phyloP scores from a whole-genome alignment of 768 basidiomycete genomes.

The Pisolithus sp. region DNA sequence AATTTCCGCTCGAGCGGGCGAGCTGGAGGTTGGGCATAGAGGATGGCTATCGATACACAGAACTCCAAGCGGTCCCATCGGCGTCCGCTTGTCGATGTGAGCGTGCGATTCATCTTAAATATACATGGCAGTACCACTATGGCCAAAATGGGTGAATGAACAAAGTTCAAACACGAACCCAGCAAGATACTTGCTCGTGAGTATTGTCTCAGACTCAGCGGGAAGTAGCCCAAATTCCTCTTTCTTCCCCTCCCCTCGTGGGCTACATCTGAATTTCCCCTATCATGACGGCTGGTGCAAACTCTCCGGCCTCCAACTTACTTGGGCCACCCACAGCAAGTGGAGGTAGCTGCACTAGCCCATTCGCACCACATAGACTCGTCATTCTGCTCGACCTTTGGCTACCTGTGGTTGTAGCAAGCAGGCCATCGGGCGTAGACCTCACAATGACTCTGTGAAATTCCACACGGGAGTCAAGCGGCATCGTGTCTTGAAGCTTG shows the following conservation, averaged over 20 bases:
- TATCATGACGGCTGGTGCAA: conserved; percentile 56
- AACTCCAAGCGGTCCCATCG: too few species aligned
- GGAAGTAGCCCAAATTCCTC: too few species aligned
- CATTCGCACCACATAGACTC: conserved; percentile 78
- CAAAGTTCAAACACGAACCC: too few species aligned
- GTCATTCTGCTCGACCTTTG: conserved; percentile 80
- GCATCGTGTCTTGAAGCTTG: conserved; percentile 56
- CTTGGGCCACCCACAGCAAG: conserved; percentile 27
- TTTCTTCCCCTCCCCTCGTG: not conserved
- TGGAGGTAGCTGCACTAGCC: conserved; percentile 62
- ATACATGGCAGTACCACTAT: too few species aligned
- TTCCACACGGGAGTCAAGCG: conserved; percentile 67
- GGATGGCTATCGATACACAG: too few species aligned
- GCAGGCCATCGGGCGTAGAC: conserved; percentile 38
- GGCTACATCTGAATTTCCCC: conserved; percentile 50
- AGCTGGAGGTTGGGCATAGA: too few species aligned
- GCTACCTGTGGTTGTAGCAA: conserved; percentile 77
- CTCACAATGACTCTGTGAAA: conserved; percentile 74
- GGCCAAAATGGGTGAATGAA: too few species aligned
- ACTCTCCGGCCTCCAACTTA: conserved; percentile 46
- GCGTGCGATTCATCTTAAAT: too few species aligned
- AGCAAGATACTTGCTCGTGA: too few species aligned
- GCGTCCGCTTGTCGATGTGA: too few species aligned
- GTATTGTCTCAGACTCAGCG: too few species aligned
- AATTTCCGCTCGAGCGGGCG: too few species aligned